These are phyloP conservation scores for Quercus lobata DNA, from an alignment of 331 rosid genomes.

Conservation along the genomic window DNA sequence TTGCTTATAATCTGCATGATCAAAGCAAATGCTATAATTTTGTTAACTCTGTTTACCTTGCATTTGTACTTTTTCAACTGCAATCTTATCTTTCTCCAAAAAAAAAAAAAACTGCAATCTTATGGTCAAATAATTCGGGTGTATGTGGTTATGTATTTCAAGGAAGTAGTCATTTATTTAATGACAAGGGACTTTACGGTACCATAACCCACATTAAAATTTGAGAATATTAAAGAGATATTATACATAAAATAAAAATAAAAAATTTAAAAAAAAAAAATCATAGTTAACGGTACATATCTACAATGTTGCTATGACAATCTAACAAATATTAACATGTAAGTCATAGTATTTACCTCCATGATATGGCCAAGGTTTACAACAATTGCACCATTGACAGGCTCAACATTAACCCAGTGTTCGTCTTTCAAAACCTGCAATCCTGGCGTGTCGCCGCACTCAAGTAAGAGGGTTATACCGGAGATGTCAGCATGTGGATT, in stretches of 20 bases:
- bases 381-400: slow-evolving; percentile 37
- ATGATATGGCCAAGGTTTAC: slow-evolving; percentile 38
- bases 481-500: slow-evolving; percentile 41
- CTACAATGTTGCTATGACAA: too few relatives aligned
- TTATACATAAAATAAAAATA: too few relatives aligned
- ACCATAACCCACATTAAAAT: too few relatives aligned
- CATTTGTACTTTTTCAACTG: background rate
- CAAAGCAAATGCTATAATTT: background rate
- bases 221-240: too few relatives aligned
- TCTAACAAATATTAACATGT: too few relatives aligned
- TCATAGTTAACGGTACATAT: too few relatives aligned
- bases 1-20: slow-evolving; percentile 39
- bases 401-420: slow-evolving; percentile 41
- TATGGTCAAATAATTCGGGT: background rate
- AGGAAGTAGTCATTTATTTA: too few relatives aligned
- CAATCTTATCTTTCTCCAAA: background rate
- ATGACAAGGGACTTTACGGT: too few relatives aligned
- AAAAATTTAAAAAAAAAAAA: too few relatives aligned
- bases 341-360: slow-evolving; percentile 8
- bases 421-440: slow-evolving; percentile 40
- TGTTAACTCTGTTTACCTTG: background rate
- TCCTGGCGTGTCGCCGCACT: slow-evolving; percentile 32
- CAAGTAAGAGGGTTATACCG: slow-evolving; percentile 42
- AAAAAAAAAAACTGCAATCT: background rate
- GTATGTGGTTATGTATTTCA: too few relatives aligned